Evolutionary conservation across 2,329 filamentous ascomycete species (phyloP).

Genomic region (Fusarium irregulare): DNA sequence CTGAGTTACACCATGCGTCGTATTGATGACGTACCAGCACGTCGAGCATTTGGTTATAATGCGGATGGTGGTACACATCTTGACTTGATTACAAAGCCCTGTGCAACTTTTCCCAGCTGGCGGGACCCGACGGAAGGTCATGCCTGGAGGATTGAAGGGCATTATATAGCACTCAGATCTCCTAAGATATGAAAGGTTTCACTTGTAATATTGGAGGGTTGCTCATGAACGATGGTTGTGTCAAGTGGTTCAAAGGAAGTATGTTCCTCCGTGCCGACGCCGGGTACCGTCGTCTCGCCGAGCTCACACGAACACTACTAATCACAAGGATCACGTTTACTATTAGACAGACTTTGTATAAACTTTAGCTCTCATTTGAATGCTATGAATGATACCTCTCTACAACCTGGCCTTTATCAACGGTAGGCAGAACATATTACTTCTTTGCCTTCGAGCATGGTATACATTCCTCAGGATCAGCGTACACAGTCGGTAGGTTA

Average conservation of each 20-base stretch:
- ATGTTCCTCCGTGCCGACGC: background rate
- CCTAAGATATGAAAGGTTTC: background rate
- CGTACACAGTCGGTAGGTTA: background rate
- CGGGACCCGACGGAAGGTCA: background rate
- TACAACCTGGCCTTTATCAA: background rate
- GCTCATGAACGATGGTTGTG: background rate
- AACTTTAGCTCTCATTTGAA: background rate
- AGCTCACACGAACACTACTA: background rate
- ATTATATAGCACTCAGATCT: background rate
- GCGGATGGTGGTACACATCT: background rate
- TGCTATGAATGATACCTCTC: background rate
- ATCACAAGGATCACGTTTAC: background rate
- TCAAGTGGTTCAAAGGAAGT: background rate
- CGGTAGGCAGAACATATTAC: background rate
- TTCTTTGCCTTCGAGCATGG: background rate
- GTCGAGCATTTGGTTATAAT: background rate
- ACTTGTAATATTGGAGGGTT: background rate
- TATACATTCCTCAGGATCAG: background rate
- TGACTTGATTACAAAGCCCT: background rate
- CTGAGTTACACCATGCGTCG: background rate
- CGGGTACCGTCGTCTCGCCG: too few relatives aligned
- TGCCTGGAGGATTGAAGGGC: background rate
- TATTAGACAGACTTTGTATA: background rate
- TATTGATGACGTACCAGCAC: slow-evolving; percentile 2
- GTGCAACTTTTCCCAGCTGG: background rate